Evolutionary conservation across 441 rosid genomes (phyloP), one percentile per base, ranked within the genome.

Genomic region (Bocquillonia castaneifolia): DNA sequence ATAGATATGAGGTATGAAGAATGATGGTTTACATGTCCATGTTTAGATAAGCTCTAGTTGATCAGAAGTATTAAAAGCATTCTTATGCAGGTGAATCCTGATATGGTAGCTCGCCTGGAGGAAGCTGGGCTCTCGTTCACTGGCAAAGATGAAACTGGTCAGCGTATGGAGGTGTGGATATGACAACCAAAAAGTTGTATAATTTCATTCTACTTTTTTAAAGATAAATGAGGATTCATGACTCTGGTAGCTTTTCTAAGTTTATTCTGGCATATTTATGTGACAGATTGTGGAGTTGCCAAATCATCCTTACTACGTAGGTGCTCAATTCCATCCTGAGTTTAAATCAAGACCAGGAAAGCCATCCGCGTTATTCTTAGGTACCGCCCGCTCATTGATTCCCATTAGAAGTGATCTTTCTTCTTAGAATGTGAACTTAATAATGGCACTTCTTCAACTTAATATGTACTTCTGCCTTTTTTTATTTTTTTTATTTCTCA

Each of bases 321-420:
- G 99, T 52, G 88, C 58, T 74, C 99, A 93, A 81, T 93, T 91
- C 82, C 99, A 93, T 76, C 99, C 99, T 29, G 99, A 93, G 68
- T 93, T 89, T 59, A 91, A 93, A 78, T 93, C 96, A 69, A 86
- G 96, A 81, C 97, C 99, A 0, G 93, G 93, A 70, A 89, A 87
- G 63, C 99, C 99, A 59, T 88, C 97, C 63, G 85, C 96, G 1
- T 72, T 88, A 62, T 93, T 93, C 81, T 73, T 77, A 76, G 99
- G 98, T 91, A 77, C 54, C 14, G 68, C 39, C 9, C 26, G 7
- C 9, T n/a, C 54, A 20, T n/a, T n/a, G n/a, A n/a, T 50, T n/a
- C 54, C 54, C 10, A n/a, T 20, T 20, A n/a, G n/a, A 3, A 12
- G 54, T 50, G 54, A 3, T n/a, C 54, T 50, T 50, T 50, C 9